Evolutionary conservation across 108 stramenopile genomes (phyloP), one percentile per base, ranked within the genome.

Genomic region (Chaetoceros muelleri): DNA sequence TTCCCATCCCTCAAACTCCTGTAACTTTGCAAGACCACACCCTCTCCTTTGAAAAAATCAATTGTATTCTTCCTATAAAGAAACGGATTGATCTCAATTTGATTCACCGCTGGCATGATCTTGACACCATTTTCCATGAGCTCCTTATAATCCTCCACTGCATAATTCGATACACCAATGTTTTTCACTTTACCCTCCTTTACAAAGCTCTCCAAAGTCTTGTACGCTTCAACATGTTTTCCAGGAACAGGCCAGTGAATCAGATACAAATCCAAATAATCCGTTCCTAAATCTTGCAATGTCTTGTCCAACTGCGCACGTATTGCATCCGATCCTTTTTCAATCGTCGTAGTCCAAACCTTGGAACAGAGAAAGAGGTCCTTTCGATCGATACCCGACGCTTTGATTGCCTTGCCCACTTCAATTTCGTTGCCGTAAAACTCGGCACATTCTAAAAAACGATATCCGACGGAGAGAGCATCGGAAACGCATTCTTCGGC

Each of bases 71-170:
- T 75, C 26, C 94, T 74, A 61, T 84, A 95, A 30, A 92, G 64
- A 49, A 92, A 93, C 21, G 94, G 94, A 52, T 95, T 95, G 61
- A 95, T 86, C 66, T 95, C 94, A 59, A 95, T 92, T 65, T 95
- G 94, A 73, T 90, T 95, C 19, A 92, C 86, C 29, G 71, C 59
- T 17, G 93, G 93, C 29, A 64, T 64, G 49, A 72, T 52, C 17
- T 55, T 61, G 44, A 82, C 65, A 0, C 78, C 82, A 17, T 34
- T 58, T 18, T 84, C 74, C 55, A 82, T 80, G 16, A 93, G 71
- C 52, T 92, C 90, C 55, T 79, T 44, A 55, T 89, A 83, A 58
- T 95, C 94, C 63, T 93, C 87, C 40, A 80, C 73, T 13, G 79
- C 76, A 52, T 81, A 87, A 46, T 86, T 87, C 27, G 71, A 73